Conservation (phyloP, 2,329 filamentous ascomycete species). For the Ophiostoma sp. region DNA sequence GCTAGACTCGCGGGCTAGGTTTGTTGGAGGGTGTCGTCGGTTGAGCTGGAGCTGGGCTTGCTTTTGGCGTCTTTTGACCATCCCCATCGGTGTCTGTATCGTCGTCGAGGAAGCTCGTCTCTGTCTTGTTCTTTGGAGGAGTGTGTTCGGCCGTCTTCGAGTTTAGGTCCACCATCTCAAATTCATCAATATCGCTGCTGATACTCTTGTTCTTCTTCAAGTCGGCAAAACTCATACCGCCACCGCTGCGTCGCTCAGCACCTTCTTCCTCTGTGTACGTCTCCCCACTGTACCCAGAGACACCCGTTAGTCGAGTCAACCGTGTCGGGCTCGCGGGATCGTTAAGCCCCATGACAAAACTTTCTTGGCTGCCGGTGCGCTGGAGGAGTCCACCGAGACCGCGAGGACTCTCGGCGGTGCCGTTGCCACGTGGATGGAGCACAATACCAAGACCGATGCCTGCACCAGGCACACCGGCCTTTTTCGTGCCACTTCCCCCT, state of each 20-base stretch:
- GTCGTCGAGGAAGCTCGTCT: constrained; percentile 17
- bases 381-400: background rate
- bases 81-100: constrained; percentile 2
- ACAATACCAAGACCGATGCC: constrained; percentile 20
- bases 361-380: constrained; percentile 35
- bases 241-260: background rate
- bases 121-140: background rate
- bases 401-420: background rate
- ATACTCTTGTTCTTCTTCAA: background rate
- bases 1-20: background rate
- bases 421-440: background rate
- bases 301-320: constrained; percentile 31
- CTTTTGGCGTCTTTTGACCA: background rate
- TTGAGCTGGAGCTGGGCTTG: background rate
- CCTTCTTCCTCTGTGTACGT: constrained; percentile 21
- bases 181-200: constrained; percentile 9
- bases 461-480: background rate
- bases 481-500: background rate
- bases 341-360: constrained; percentile 37
- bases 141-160: background rate
- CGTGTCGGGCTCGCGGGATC: constrained; percentile 36
- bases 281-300: constrained; percentile 32
- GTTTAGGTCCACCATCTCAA: background rate
- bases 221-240: background rate
- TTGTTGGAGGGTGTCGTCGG: background rate